Percentiles rank a stretch among this genome's conserved stretches.
Conservation (phyloP, 2,329 filamentous ascomycete species). For the Exophiala spinifera region DNA sequence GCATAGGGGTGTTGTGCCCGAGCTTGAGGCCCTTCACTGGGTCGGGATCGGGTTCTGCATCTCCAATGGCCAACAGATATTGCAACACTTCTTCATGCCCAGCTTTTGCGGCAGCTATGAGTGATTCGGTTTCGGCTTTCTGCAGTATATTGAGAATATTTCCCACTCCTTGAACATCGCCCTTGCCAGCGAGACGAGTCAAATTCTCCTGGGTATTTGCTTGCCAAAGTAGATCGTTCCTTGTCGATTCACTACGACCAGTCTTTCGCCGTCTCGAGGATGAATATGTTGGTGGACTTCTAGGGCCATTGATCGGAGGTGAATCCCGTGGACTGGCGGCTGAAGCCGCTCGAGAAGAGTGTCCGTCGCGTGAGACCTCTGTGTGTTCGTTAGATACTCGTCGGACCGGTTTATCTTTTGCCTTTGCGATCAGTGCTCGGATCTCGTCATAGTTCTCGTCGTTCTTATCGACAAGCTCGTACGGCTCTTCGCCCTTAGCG, state of each 20-base stretch:
- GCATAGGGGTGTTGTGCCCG: conserved; percentile 85
- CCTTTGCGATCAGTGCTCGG: conserved; percentile 63
- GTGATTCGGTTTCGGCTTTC: conserved; percentile 73
- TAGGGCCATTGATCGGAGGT: conserved; percentile 38
- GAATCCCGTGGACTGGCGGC: conserved; percentile 47
- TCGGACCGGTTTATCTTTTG: conserved; percentile 52
- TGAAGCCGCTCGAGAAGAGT: conserved; percentile 43
- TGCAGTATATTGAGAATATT: conserved; percentile 49
- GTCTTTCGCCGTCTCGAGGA: conserved; percentile 43
- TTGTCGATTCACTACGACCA: conserved; percentile 48
- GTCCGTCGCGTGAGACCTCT: conserved; percentile 36
- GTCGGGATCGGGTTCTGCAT: conserved; percentile 65
- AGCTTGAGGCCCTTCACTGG: conserved; percentile 54
- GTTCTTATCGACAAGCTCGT: conserved; percentile 75
- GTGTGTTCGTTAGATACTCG: conserved; percentile 44
- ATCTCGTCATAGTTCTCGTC: conserved; percentile 78
- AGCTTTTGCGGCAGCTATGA: conserved; percentile 87
- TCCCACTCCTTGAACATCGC: conserved; percentile 48
- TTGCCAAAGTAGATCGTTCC: conserved; percentile 51
- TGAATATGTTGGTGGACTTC: conserved; percentile 38
- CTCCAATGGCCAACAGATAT: conserved; percentile 67
- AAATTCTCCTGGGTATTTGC: conserved; percentile 50
- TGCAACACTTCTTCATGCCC: conserved; percentile 87
- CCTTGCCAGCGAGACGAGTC: conserved; percentile 48
- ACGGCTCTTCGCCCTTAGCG: conserved; percentile 85